phyloP scores from a whole-genome alignment of 2,329 filamentous ascomycete genomes.

The Trichoderma sp. region DNA sequence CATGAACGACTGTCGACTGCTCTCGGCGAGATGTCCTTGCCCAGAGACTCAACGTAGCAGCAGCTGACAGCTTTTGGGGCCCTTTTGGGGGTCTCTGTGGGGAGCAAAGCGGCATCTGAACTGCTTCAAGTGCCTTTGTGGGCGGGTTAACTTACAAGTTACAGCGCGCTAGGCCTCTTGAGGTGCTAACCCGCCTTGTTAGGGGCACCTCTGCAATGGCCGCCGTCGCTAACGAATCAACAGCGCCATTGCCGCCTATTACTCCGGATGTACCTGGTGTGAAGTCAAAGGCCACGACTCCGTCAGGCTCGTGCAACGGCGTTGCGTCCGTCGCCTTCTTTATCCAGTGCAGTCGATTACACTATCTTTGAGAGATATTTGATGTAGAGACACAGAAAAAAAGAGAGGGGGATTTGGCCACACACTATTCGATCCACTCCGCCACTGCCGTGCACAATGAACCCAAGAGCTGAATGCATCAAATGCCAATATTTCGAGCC shows the following conservation, averaged over 20 bases:
- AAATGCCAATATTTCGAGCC: not conserved
- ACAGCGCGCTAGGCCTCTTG: not conserved
- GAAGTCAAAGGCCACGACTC: not conserved
- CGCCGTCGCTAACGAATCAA: constrained; percentile 14
- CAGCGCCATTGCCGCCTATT: constrained; percentile 11
- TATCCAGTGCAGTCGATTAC: not conserved
- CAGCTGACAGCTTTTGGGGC: constrained; percentile 6
- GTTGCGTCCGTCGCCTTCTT: not conserved
- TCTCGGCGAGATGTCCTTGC: constrained; percentile 2
- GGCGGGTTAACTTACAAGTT: not conserved
- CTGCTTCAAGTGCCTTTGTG: not conserved
- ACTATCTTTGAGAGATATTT: not conserved
- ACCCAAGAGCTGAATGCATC: not conserved
- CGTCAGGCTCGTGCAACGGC: not conserved
- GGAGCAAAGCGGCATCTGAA: constrained; percentile 15
- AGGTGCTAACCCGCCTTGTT: not conserved
- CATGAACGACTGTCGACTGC: not conserved
- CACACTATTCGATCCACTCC: not conserved
- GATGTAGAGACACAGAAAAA: not conserved
- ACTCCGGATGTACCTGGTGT: not conserved
- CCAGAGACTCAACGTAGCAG: constrained; percentile 17
- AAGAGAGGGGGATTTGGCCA: not conserved
- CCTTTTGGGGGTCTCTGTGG: constrained; percentile 11
- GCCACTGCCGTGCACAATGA: not conserved
- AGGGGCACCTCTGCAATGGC: constrained; percentile 15